phyloP scores from a whole-genome alignment of 2,329 filamentous ascomycete species.

The Niveomyces coronatus region DNA sequence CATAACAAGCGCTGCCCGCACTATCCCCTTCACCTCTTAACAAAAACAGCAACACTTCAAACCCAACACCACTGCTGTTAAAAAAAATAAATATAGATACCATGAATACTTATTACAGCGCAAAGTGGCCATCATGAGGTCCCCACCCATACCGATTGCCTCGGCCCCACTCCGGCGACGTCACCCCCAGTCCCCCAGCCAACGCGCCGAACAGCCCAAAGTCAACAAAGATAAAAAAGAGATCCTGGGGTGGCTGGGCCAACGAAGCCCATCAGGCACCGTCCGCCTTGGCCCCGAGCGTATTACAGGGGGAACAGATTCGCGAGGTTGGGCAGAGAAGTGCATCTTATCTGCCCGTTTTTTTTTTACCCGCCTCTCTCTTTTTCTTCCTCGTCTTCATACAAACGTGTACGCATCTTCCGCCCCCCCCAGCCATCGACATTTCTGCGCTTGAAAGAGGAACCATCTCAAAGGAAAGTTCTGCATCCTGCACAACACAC shows the following conservation, averaged over 20 bases:
- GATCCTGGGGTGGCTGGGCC: constrained; percentile 22
- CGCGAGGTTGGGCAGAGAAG: constrained; percentile 3
- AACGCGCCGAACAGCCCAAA: constrained; percentile 13
- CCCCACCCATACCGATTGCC: neutral
- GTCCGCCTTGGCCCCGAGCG: neutral
- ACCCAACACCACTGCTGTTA: no score
- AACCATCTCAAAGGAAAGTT: constrained; percentile 6
- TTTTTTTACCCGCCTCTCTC: neutral
- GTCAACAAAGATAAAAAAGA: constrained; percentile 17
- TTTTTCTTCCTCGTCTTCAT: neutral
- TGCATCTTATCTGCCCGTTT: neutral
- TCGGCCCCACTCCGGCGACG: constrained; percentile 6
- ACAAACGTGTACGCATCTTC: no score
- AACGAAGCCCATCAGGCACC: constrained; percentile 14
- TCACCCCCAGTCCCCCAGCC: constrained; percentile 15
- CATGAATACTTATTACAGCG: no score
- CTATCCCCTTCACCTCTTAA: no score
- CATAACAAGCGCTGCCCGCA: no score
- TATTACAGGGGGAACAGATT: neutral
- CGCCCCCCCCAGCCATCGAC: constrained; percentile 9
- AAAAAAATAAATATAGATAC: no score
- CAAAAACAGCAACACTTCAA: no score
- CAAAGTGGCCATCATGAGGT: no score
- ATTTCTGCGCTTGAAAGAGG: neutral
- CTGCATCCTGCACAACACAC: constrained; percentile 8